Base-by-base conservation (phyloP, 2,329 filamentous ascomycete genomes). In the Raffaelea ambrosiae region DNA sequence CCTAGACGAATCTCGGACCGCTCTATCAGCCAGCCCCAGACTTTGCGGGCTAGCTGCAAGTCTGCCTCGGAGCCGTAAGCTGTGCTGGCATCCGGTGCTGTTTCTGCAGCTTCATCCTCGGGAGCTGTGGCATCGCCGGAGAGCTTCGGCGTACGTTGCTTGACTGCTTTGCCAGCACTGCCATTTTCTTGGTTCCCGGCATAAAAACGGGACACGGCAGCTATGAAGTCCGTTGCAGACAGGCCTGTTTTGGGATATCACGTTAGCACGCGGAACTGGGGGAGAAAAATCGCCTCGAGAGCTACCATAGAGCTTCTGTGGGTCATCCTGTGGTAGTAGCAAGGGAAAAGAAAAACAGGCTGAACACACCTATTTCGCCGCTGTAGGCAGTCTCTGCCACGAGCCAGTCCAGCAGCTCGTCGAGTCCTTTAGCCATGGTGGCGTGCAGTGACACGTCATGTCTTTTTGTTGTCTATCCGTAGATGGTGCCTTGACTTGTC, bases 341-440 rank as follows among this genome's bases (percentile, higher is more conserved):
- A 29, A 29, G 26, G 13, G 26, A 29, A 13, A 7, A 7, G 26
- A 29, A 29, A 13, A 29, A 13, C 26, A 29, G 13, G 13, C 13
- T 29, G 7, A 13, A 61, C 68, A 58, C 50, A 71, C 69, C 68
- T 53, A 60, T 61, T 47, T 66, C 61, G 31, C 69, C 68, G 33
- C 64, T 65, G 55, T 69, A 70, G 18, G 67, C 67, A 39, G 69
- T 68, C 59, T 71, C 66, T 2, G 60, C 63, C 48, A 72, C 60
- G 50, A 71, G 65, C 51, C 62, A 65, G 55, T 72, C 68, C 45
- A 71, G 62, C 55, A 71, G 58, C 57, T 67, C 66, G 57, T 72
- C 69, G 50, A 71, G 63, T 54, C 67, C 68, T 53, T 58, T 63
- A 41, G 60, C 61, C 63, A 66, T 66, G 22, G 39, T 49, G 31